phyloP scores from a whole-genome alignment of 148 eudicot species.

The Simmondsia chinensis region DNA sequence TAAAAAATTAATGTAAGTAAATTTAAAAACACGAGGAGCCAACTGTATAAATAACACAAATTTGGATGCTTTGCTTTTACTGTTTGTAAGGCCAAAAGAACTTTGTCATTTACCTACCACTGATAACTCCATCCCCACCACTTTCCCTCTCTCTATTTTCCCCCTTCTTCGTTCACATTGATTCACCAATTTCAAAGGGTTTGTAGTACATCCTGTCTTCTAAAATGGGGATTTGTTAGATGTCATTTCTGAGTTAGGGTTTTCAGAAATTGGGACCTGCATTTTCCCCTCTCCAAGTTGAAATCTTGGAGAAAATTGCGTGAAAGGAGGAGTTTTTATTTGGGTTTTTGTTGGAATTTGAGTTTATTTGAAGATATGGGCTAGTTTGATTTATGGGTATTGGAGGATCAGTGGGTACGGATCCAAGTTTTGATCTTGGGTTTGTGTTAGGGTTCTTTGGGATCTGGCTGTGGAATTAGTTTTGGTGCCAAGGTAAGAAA shows the following conservation, averaged over 20 bases:
- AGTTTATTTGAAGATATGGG: too few species aligned
- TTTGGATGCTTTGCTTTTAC: not conserved
- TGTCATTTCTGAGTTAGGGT: constrained; percentile 18
- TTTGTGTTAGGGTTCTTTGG: too few species aligned
- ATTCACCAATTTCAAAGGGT: constrained; percentile 10
- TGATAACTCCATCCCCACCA: constrained; percentile 37
- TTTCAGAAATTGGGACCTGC: constrained; percentile 3
- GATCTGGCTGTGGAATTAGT: too few species aligned
- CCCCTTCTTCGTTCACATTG: not conserved
- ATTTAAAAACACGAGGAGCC: constrained; percentile 3
- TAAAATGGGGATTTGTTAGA: constrained; percentile 1
- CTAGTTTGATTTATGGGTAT: too few species aligned
- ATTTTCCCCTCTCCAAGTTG: too few species aligned
- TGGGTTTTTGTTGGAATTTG: too few species aligned
- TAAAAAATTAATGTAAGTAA: too few species aligned
- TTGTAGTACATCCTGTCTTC: constrained; percentile 1
- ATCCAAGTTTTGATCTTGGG: too few species aligned
- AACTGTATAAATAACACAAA: not conserved
- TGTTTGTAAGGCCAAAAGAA: not conserved
- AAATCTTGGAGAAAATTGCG: constrained; percentile 9
- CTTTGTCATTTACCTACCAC: constrained; percentile 18
- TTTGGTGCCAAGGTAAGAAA: too few species aligned
- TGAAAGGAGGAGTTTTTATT: constrained; percentile 34
- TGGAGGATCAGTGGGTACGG: too few species aligned
- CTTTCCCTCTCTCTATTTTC: constrained; percentile 5